Base-by-base conservation (phyloP, 768 basidiomycete species). In the Xerocomellus intermedius region DNA sequence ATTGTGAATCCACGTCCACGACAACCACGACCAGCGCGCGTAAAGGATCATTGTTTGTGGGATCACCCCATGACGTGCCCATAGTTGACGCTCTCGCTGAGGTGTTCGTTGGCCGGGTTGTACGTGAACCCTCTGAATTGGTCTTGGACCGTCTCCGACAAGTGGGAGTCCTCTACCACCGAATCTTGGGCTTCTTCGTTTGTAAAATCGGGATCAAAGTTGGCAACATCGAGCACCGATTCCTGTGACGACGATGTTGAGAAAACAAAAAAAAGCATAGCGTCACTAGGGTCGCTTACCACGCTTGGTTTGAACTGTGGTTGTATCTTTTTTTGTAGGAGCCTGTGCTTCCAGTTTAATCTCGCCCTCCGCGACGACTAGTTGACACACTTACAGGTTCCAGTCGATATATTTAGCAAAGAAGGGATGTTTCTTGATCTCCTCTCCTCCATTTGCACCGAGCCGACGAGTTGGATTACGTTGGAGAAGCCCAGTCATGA, bases 201-300 rank as follows among this genome's bases (percentile, higher is more conserved):
- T 28, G 95, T 98, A 69, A 99, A 99, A 72, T 98, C 96, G 24
- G 93, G 83, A 72, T 98, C 97, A 74, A 99, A 98, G 78, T 98
- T 94, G 54, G 88, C 92, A 21, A 95, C 94, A 69, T 97, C 95
- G 42, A 97, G 82, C 1, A 94, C 94, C 51, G 88, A 89, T 77
- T 95, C 94, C 86, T 87, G 41, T 46, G 53, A 52, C 30, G 13
- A 63, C 30, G 22, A 33, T 8, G 51, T 62, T 30, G 47, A 65
- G 46, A 28, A 33, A 33, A 30, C 16, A 16, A 19, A 24, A 22
- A 24, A 13, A 36, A 30, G 32, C 1, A 32, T 14, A 38, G 26
- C 16, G 19, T 5, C 22, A 10, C 39, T 10, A 8, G 8, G 42
- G 21, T 19, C 19, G 77, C 90, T 70, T 73, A 91, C 91, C 59